phyloP scores from a whole-genome alignment of 1,139 yeast genomes.

The Candida labiduridarum region DNA sequence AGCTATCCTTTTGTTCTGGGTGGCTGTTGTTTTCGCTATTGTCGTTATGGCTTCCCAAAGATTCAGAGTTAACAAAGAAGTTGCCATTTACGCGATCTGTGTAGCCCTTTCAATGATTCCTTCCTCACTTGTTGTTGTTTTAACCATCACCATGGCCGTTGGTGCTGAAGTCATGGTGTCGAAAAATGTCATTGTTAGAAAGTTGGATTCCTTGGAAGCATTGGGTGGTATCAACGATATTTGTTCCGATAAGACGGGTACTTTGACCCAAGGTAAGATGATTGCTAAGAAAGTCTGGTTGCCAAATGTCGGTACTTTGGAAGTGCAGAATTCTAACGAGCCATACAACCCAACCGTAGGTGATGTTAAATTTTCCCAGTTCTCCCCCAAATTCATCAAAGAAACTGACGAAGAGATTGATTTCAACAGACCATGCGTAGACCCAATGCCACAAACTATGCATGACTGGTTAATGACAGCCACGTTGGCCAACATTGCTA shows the following conservation, averaged over 20 bases:
- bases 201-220: constrained; percentile 77
- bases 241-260: constrained; percentile 57
- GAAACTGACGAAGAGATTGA: constrained; percentile 42
- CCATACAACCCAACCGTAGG: constrained; percentile 79
- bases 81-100: constrained; percentile 84
- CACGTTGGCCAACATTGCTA: constrained; percentile 74
- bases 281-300: constrained; percentile 73
- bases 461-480: constrained; percentile 59
- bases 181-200: constrained; percentile 74
- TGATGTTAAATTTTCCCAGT: constrained; percentile 41
- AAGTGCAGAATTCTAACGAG: constrained; percentile 61
- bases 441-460: constrained; percentile 27
- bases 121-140: constrained; percentile 76
- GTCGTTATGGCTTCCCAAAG: constrained; percentile 80
- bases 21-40: constrained; percentile 77
- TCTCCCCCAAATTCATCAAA: constrained; percentile 44
- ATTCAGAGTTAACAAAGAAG: constrained; percentile 65
- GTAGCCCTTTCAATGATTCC: constrained; percentile 86
- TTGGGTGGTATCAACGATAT: constrained; percentile 80
- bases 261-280: constrained; percentile 82
- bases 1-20: constrained; percentile 66
- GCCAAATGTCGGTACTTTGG: constrained; percentile 69
- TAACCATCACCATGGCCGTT: constrained; percentile 87
- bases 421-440: constrained; percentile 26
- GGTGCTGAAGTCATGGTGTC: constrained; percentile 80